Evolutionary conservation across 2,329 filamentous ascomycete species (phyloP), one percentile per base, ranked within the genome.

Genomic region (Shiraia bambusicola): DNA sequence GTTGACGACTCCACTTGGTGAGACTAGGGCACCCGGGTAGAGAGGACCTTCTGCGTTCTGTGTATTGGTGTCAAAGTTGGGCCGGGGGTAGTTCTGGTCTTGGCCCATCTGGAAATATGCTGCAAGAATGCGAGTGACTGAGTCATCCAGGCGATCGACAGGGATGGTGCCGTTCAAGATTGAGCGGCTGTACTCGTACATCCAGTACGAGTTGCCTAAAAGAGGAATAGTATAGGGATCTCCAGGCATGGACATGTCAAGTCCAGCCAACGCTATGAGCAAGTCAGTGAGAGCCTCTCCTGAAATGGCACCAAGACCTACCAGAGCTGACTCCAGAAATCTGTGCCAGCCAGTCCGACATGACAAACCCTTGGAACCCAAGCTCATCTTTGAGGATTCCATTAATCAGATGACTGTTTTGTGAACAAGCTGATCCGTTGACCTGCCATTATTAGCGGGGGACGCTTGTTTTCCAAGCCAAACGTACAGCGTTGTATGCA

Each of bases 301-400:
- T 22, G 8, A 22, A 22, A 22, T 22, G 19, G 19, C 19, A 22
- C 8, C 8, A 22, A 22, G 8, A 22, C 19, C 8, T 22, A 22
- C 19, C 19, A 5, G 82, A 86, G 11, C 79, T 80, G 1, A 95
- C 88, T 5, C 91, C 91, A 7, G 85, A 85, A 48, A 88, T 82
- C 61, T 95, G 89, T 1, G 87, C 87, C 2, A 93, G 75, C 90
- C 90, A 95, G 65, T 95, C 91, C 1, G 83, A 85, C 77, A 93
- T 87, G n/a, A 92, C 82, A 41, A 89, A 91, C 0, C 88, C 89
- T 64, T 93, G 87, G 59, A 95, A 94, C 7, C 88, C 88, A 4
- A 93, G 76, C 63, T 94, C 88, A 45, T 92, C 87, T 60, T 94
- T 94, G 33, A 94, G 70, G n/a, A 94, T 76, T 0, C 84, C 84